These are phyloP conservation scores for Passalora sequoiae DNA, from an alignment of 2,329 filamentous ascomycete genomes.

Conservation along the genomic window DNA sequence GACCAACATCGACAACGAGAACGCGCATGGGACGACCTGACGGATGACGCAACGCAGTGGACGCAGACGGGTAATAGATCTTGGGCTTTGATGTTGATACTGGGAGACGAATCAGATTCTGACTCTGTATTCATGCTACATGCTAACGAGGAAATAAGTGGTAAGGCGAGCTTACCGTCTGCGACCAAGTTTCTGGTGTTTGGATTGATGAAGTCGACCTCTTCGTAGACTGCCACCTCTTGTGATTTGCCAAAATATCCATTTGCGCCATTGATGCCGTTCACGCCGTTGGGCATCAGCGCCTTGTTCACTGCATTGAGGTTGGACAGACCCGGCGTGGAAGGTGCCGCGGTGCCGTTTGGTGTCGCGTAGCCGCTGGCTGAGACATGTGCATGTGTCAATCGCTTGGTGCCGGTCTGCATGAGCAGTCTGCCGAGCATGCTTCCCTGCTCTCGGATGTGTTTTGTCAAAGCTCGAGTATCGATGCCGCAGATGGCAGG, in stretches of 20 bases:
- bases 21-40: constrained; percentile 83
- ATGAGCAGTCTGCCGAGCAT: constrained; percentile 90
- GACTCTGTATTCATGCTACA: constrained; percentile 22
- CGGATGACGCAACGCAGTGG: constrained; percentile 72
- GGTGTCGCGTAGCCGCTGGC: constrained; percentile 27
- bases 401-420: constrained; percentile 50
- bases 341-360: constrained; percentile 35
- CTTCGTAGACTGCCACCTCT: constrained; percentile 56
- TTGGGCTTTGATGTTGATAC: constrained; percentile 86
- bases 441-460: constrained; percentile 87
- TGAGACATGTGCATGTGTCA: constrained; percentile 31
- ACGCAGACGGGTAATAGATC: constrained; percentile 71
- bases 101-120: constrained; percentile 42
- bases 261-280: constrained; percentile 32
- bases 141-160: constrained; percentile 8
- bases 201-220: constrained; percentile 83
- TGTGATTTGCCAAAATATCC: constrained; percentile 31
- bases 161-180: constrained; percentile 64
- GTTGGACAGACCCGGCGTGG: constrained; percentile 33
- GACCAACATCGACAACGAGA: constrained; percentile 89
- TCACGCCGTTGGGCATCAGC: constrained; percentile 24
- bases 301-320: constrained; percentile 26
- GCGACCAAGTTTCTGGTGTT: constrained; percentile 89
- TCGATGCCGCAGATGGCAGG: constrained; percentile 95
- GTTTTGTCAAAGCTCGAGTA: constrained; percentile 88